A percentile compares a stretch with the other conserved stretches of the same genome.
These are phyloP conservation scores for Podila verticillata DNA, from an alignment of 192 early-diverging fungal species.

Conservation along the genomic window DNA sequence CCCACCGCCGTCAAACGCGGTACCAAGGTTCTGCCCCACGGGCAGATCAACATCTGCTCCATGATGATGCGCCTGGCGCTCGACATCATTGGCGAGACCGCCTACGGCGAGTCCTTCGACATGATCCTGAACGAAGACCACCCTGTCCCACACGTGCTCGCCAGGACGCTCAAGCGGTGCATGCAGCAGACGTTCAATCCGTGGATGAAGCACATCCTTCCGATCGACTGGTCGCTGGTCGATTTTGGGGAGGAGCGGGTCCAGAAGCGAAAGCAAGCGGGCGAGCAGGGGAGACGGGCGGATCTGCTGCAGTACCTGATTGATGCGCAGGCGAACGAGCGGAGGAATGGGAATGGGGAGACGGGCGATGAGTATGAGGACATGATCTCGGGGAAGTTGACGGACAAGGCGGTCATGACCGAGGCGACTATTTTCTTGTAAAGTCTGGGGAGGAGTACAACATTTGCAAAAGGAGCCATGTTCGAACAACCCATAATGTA, in stretches of 20 bases:
- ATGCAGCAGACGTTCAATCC: constrained; percentile 23
- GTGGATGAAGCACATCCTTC: constrained; percentile 20
- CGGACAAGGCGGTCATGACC: constrained; percentile 48
- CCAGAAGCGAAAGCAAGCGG: neutral
- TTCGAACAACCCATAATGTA: no score
- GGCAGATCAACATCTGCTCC: constrained; percentile 52
- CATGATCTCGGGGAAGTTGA: constrained; percentile 41
- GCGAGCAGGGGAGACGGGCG: constrained; percentile 12
- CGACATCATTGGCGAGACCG: constrained; percentile 63
- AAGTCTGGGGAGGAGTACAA: no score
- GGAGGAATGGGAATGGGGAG: constrained; percentile 31
- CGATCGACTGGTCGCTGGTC: constrained; percentile 19
- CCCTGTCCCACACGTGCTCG: constrained; percentile 52
- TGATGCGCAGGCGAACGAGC: constrained; percentile 41
- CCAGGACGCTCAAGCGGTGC: constrained; percentile 29
- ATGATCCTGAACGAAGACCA: constrained; percentile 58
- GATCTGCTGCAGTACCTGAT: constrained; percentile 62
- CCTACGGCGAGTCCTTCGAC: constrained; percentile 60
- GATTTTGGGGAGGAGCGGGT: constrained; percentile 12
- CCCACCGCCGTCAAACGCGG: constrained; percentile 5
- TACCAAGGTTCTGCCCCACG: constrained; percentile 4
- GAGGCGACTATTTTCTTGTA: constrained; percentile 52
- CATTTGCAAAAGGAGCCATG: no score
- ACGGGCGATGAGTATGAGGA: constrained; percentile 34
- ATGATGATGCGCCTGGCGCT: constrained; percentile 46